phyloP scores from a whole-genome alignment of 208 protist species.

The Leishmania tropica region DNA sequence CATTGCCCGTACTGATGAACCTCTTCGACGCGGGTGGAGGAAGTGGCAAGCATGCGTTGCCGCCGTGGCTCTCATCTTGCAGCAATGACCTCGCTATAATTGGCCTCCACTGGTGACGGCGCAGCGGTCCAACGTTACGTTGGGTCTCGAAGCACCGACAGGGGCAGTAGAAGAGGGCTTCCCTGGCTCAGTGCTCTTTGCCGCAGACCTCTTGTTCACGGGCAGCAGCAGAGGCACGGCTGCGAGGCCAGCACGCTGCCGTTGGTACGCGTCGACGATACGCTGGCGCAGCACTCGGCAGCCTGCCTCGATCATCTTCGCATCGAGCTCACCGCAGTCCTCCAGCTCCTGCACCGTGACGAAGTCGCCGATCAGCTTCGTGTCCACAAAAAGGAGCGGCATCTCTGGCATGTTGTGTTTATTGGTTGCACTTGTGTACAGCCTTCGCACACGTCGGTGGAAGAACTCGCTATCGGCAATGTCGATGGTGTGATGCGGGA shows the following conservation, averaged over 20 bases:
- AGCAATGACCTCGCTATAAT: background rate
- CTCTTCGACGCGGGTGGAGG: background rate
- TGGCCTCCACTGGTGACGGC: background rate
- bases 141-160: background rate
- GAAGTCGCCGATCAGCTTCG: constrained; percentile 56
- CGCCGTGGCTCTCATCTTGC: background rate
- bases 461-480: constrained; percentile 64
- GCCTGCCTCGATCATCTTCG: constrained; percentile 41
- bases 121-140: background rate
- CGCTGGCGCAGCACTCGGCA: constrained; percentile 28
- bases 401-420: constrained; percentile 29
- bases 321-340: constrained; percentile 59
- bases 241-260: constrained; percentile 5
- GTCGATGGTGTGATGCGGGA: constrained; percentile 68
- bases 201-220: constrained; percentile 2
- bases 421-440: constrained; percentile 39
- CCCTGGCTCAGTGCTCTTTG: background rate
- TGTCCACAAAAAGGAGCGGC: constrained; percentile 69
- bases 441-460: constrained; percentile 41
- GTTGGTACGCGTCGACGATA: constrained; percentile 14
- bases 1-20: background rate
- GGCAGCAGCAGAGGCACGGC: constrained; percentile 10
- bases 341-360: constrained; percentile 71
- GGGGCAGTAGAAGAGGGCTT: background rate
- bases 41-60: background rate